These are phyloP conservation scores for Lizonia empirigonia DNA, from an alignment of 2,329 filamentous ascomycete genomes.

Conservation along the genomic window DNA sequence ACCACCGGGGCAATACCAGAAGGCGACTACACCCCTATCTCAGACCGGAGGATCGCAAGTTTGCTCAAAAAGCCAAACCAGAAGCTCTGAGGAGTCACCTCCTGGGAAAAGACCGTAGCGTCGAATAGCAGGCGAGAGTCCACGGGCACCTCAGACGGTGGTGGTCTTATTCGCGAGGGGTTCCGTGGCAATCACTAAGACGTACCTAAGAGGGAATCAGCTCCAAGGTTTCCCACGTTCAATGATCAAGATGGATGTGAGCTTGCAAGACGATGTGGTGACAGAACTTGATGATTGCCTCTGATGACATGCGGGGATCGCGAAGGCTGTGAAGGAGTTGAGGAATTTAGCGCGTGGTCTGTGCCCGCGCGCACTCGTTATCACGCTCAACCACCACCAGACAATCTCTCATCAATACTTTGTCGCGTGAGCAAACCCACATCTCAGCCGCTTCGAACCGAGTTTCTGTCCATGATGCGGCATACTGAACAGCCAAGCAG, in stretches of 20 bases:
- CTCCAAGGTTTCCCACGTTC: background rate
- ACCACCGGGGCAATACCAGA: background rate
- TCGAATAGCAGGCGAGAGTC: too few relatives aligned
- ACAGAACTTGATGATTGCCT: background rate
- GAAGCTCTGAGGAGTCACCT: too few relatives aligned
- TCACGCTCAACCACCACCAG: constrained; percentile 10
- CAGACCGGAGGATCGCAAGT: background rate
- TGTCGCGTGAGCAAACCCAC: constrained; percentile 1
- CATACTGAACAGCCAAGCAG: background rate
- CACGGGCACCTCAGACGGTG: background rate
- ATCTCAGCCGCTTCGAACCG: background rate
- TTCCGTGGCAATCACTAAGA: background rate
- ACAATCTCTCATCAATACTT: background rate
- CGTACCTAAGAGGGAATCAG: background rate
- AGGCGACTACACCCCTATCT: background rate
- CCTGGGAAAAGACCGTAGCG: too few relatives aligned
- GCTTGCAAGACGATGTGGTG: background rate
- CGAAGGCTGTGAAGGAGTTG: background rate
- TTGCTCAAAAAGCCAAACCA: too few relatives aligned
- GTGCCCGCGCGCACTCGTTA: background rate
- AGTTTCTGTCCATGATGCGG: background rate
- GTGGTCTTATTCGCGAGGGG: background rate
- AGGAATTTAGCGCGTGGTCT: constrained; percentile 3
- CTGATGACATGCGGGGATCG: background rate
- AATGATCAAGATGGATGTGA: background rate